Evolutionary conservation across 257 asterid species (phyloP), one percentile per base, ranked within the genome.

Genomic region (Jasminum sambac): DNA sequence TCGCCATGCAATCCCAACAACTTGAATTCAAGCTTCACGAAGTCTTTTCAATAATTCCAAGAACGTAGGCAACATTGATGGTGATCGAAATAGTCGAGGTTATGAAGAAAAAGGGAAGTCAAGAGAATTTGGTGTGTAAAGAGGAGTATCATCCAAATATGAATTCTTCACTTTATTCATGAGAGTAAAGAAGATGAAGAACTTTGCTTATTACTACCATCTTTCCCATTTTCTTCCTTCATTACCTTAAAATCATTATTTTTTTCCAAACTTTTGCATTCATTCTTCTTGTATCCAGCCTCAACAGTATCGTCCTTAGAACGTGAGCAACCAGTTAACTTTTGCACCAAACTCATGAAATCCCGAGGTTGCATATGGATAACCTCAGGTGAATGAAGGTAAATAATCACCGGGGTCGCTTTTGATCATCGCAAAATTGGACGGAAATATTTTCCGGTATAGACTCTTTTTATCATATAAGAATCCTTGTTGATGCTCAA

Each of bases 311-410:
- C 39, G 0, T 64, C 72, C 5, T 73, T 74, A 21, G 68, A 30
- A 0, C 74, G 69, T 0, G 67, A 11, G 13, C 71, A 24, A 19
- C 88, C 88, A 17, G 88, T 84, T 75, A 81, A 86, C 4, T 43
- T 76, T 76, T 84, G 88, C 50, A 84, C 86, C 8, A 84, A 37
- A 0, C 79, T 65, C 86, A 79, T 84, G 86, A 84, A 84, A 4
- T 79, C 81, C 1, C 36, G 58, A 0, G 83, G 74, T 6, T 65
- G 63, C 0, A 84, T 64, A 30, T 79, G 81, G 41, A 84, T 79
- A 39, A 84, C 72, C 73, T 73, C 76, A 0, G 88, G 88, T 0
- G 88, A 65, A 63, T 76, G 81, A 0, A 83, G 74, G 79, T 84
- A 84, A 8, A 84, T 84, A 74, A 81, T 84, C 62, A 84, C 82